These are phyloP conservation scores for Canavalia ensiformis DNA, from an alignment of 306 rosid genomes.

Conservation along the genomic window DNA sequence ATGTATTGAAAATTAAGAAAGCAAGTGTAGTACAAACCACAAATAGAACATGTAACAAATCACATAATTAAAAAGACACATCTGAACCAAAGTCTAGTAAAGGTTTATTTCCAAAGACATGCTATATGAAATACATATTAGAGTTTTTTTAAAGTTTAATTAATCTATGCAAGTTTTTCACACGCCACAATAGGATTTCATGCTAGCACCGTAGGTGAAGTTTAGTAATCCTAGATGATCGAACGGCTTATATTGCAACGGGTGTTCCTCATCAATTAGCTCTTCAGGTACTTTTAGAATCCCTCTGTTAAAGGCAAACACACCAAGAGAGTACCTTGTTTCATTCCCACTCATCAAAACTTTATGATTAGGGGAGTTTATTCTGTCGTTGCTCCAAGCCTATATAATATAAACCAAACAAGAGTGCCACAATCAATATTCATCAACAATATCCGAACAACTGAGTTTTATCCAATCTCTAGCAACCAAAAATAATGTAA, in stretches of 20 bases:
- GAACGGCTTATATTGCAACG: slow-evolving; percentile 69
- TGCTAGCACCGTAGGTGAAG: slow-evolving; percentile 50
- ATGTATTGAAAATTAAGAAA: not conserved
- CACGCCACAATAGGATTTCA: slow-evolving; percentile 60
- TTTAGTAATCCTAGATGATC: slow-evolving; percentile 67
- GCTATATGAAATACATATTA: not conserved
- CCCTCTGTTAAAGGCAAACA: slow-evolving; percentile 72
- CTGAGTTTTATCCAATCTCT: not conserved
- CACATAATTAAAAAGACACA: not conserved
- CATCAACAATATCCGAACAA: not conserved
- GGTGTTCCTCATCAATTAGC: slow-evolving; percentile 71
- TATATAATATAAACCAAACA: slow-evolving; percentile 25
- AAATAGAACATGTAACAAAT: not conserved
- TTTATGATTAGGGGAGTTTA: slow-evolving; percentile 71
- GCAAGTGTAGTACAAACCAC: not conserved
- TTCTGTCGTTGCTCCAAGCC: slow-evolving; percentile 93
- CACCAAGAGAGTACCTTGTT: slow-evolving; percentile 71
- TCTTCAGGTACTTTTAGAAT: slow-evolving; percentile 64
- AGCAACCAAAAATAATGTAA: not conserved
- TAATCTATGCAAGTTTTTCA: not conserved
- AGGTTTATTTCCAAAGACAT: not conserved
- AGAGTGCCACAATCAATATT: not conserved
- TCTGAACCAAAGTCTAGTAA: not conserved
- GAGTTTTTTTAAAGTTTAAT: not conserved
- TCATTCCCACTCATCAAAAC: slow-evolving; percentile 69